These are phyloP conservation scores for Telfairia occidentalis DNA, from an alignment of 331 rosid genomes.

Conservation along the genomic window DNA sequence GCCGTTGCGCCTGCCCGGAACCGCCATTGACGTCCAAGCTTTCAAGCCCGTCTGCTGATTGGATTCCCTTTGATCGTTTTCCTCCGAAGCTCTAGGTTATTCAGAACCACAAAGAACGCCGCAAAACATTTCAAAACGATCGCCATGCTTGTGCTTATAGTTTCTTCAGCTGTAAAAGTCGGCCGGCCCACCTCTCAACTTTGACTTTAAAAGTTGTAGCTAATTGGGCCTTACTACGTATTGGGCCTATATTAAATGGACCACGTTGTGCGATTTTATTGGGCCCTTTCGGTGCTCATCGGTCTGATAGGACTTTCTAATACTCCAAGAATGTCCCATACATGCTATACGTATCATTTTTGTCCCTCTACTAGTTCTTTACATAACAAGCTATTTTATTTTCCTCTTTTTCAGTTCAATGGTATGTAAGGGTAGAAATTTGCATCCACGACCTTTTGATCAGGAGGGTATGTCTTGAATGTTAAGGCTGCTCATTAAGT, in stretches of 20 bases:
- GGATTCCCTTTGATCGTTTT: too few relatives aligned
- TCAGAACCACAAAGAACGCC: not conserved
- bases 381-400: too few relatives aligned
- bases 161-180: not conserved
- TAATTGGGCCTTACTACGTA: not conserved
- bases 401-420: too few relatives aligned
- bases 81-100: not conserved
- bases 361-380: too few relatives aligned
- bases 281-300: not conserved
- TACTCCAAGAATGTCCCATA: too few relatives aligned
- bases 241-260: not conserved
- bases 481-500: too few relatives aligned
- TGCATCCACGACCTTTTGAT: too few relatives aligned
- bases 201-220: not conserved
- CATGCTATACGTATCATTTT: too few relatives aligned
- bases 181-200: not conserved
- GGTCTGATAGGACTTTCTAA: not conserved
- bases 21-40: constrained; percentile 44
- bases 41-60: too few relatives aligned
- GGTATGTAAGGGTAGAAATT: too few relatives aligned
- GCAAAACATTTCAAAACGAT: not conserved
- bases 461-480: too few relatives aligned
- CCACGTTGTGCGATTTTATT: not conserved
- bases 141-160: not conserved
- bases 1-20: constrained; percentile 76